Percentiles rank a stretch among this genome's conserved stretches.
phyloP scores from a whole-genome alignment of 108 stramenopile species.

The Fistulifera solaris region DNA sequence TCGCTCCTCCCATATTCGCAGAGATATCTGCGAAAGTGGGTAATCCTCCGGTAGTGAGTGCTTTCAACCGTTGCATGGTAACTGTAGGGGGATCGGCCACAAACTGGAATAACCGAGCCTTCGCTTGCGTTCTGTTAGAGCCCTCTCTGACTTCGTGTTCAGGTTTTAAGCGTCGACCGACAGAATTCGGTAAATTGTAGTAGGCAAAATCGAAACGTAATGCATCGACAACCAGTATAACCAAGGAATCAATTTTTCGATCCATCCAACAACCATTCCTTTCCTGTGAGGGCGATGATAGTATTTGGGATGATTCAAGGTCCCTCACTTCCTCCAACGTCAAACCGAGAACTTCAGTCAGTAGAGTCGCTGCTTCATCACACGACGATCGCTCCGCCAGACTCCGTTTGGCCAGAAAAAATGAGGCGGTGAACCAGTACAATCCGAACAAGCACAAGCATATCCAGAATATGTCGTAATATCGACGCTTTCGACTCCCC shows the following conservation, averaged over 20 bases:
- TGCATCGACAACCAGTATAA: slow-evolving; percentile 90
- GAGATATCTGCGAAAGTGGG: slow-evolving; percentile 95
- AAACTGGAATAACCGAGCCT: slow-evolving; percentile 68
- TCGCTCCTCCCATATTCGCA: slow-evolving; percentile 52
- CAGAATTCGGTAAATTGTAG: slow-evolving; percentile 58
- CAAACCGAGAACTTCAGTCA: slow-evolving; percentile 29
- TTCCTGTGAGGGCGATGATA: background rate
- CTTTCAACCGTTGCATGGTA: slow-evolving; percentile 97
- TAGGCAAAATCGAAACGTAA: slow-evolving; percentile 91
- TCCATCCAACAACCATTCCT: slow-evolving; percentile 63
- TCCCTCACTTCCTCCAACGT: background rate
- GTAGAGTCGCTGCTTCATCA: slow-evolving; percentile 32
- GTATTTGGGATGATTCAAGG: background rate
- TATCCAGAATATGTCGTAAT: too few relatives aligned
- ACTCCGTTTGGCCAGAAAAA: slow-evolving; percentile 43
- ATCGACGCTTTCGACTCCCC: too few relatives aligned
- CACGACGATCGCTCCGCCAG: slow-evolving; percentile 35
- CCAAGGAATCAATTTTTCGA: slow-evolving; percentile 66
- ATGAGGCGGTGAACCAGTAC: slow-evolving; percentile 43
- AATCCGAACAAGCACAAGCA: slow-evolving; percentile 12
- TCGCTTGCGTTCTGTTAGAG: background rate
- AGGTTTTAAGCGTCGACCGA: slow-evolving; percentile 39
- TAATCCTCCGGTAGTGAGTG: slow-evolving; percentile 90
- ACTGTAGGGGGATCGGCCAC: slow-evolving; percentile 98
- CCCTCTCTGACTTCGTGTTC: background rate